Percentiles rank a stretch among this genome's conserved stretches.
Evolutionary conservation across 148 eudicot species (phyloP).

Genomic region (Camellia sinensis): DNA sequence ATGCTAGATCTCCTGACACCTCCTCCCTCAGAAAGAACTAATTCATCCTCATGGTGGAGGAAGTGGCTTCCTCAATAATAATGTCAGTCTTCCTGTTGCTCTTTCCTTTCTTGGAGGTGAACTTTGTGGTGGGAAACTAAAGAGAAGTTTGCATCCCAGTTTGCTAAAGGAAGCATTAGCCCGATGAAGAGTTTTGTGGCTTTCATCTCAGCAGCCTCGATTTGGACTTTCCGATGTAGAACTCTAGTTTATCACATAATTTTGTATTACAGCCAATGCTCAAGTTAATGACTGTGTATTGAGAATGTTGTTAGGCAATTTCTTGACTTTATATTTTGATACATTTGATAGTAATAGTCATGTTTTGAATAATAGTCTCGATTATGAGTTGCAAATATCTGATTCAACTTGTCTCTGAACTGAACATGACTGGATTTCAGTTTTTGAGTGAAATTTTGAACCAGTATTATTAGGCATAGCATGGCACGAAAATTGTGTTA

Average conservation of each 20-base stretch:
- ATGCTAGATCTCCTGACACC: conserved; percentile 92
- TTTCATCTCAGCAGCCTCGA: neutral
- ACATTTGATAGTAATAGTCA: too few relatives aligned
- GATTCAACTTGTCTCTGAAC: too few relatives aligned
- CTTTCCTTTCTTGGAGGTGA: neutral
- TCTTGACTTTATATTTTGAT: too few relatives aligned
- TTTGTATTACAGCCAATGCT: neutral
- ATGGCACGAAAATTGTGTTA: too few relatives aligned
- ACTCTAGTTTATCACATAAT: neutral
- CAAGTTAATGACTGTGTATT: neutral
- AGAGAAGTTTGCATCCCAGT: neutral
- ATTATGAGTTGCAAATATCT: too few relatives aligned
- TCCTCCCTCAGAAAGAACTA: conserved; percentile 54
- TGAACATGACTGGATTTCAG: too few relatives aligned
- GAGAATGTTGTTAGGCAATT: neutral
- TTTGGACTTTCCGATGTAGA: neutral
- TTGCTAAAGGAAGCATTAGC: neutral
- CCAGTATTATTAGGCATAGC: too few relatives aligned
- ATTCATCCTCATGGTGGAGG: conserved; percentile 63
- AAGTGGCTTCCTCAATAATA: conserved; percentile 36
- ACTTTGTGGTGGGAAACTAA: neutral
- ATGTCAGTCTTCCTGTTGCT: neutral
- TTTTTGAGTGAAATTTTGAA: too few relatives aligned
- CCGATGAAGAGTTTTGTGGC: neutral
- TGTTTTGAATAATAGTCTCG: too few relatives aligned